Base-by-base conservation (phyloP, 495 filamentous ascomycete species). In the Glonium stellatum region DNA sequence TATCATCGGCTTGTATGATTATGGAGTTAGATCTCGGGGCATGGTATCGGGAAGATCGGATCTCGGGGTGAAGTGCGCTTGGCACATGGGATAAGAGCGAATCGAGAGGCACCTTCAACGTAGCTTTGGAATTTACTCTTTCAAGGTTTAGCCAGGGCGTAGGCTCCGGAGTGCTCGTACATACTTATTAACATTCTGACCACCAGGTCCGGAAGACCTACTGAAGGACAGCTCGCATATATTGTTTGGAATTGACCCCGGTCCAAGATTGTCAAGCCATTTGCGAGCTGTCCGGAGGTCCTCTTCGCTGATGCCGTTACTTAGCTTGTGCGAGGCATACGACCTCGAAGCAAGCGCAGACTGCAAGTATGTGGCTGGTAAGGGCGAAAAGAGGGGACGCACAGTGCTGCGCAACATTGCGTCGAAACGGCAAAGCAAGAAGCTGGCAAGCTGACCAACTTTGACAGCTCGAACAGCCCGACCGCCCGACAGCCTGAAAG, bases 161-260 rank as follows among this genome's bases (percentile, higher is more conserved):
- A 25, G 56, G 6, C n/a, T 41, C 9, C 12, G 8, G 4, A 34
- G 34, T 35, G 13, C 11, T 44, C 15, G 18, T 27, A 78, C 83
- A 61, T 77, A 97, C 92, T 96, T 97, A 73, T 98, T 98, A 47
- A 93, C 89, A 75, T 97, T 92, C 69, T 98, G 93, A 5, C 93
- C 93, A 19, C 93, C 93, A 10, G 92, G 88, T 0, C 93, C 93
- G 57, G 89, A 89, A n/a, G 92, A 92, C 23, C 90, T 80, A 60
- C 88, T 89, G 71, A 86, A 97, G 6, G 78, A 82, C 22, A 92
- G 74, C 54, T 84, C 80, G 55, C 86, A 82, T 49, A 82, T 67
- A 48, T 79, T 78, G 55, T 77, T 82, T 35, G 89, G 89, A 39
- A 97, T 80, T 11, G 76, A 78, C 19, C 77, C 77, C 19, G 78